Conservation (phyloP, 805 yeast species). For the Candida chilensis region DNA sequence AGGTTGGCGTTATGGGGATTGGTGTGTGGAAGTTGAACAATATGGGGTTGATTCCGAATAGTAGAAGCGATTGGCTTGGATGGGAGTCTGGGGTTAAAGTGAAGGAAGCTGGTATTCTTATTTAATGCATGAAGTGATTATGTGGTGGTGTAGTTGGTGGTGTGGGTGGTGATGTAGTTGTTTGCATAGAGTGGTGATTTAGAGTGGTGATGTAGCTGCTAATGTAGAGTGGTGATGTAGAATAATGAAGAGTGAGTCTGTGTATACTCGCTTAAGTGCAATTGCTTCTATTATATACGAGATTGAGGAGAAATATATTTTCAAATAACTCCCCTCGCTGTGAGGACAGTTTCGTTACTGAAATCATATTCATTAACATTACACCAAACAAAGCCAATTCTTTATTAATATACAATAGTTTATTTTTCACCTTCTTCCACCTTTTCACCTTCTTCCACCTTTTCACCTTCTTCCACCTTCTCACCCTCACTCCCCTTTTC, state of each 20-base stretch:
- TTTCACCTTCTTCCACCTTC: slow-evolving; percentile 6
- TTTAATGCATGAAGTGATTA: too few species aligned
- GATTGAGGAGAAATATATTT: too few species aligned
- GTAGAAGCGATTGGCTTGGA: slow-evolving; percentile 83
- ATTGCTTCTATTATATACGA: too few species aligned
- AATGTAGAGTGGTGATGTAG: too few species aligned
- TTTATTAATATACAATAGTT: not conserved
- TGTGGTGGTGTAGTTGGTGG: not conserved
- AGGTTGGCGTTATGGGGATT: slow-evolving; percentile 49
- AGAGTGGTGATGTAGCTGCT: too few species aligned
- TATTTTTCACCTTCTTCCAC: slow-evolving; percentile 1
- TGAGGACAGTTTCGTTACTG: too few species aligned
- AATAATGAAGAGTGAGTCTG: too few species aligned
- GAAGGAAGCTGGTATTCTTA: slow-evolving; percentile 3
- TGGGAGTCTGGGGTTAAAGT: slow-evolving; percentile 51
- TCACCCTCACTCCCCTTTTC: slow-evolving; percentile 2
- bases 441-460: not conserved
- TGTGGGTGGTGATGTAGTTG: not conserved
- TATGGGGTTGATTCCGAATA: slow-evolving; percentile 90
- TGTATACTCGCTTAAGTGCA: too few species aligned
- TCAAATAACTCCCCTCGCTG: too few species aligned
- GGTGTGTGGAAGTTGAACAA: slow-evolving; percentile 80
- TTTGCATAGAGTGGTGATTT: too few species aligned
- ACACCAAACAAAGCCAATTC: not conserved
- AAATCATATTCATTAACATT: too few species aligned